Percentiles rank a stretch among this genome's conserved stretches.
Conservation (phyloP, 2,329 filamentous ascomycete genomes). For the Emergomyces orientalis region DNA sequence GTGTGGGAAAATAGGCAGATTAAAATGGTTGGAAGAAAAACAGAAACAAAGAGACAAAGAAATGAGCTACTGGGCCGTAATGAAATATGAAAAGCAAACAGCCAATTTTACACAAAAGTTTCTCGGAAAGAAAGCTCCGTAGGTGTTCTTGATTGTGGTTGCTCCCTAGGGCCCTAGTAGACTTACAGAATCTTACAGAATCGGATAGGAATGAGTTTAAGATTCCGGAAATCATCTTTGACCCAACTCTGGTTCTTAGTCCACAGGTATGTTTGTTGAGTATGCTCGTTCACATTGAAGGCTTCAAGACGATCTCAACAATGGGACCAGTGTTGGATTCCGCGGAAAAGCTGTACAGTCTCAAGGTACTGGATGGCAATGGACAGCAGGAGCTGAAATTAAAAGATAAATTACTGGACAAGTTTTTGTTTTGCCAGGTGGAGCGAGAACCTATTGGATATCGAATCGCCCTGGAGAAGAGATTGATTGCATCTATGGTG, state of each 20-base stretch:
- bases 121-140: too few relatives aligned
- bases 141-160: too few relatives aligned
- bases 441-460: constrained; percentile 18
- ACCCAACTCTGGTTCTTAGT: constrained; percentile 28
- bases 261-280: constrained; percentile 24
- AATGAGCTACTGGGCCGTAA: too few relatives aligned
- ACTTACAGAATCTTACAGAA: background rate
- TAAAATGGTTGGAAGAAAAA: too few relatives aligned
- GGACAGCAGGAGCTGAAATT: constrained; percentile 28
- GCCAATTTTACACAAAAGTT: too few relatives aligned
- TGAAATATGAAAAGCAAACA: too few relatives aligned
- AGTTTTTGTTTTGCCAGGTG: constrained; percentile 26
- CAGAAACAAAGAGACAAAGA: too few relatives aligned
- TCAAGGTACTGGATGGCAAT: constrained; percentile 25
- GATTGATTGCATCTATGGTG: constrained; percentile 14
- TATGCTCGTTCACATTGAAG: constrained; percentile 26
- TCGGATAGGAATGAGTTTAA: constrained; percentile 21
- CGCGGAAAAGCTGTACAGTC: constrained; percentile 28
- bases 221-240: constrained; percentile 26
- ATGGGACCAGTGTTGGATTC: constrained; percentile 23
- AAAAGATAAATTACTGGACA: constrained; percentile 25
- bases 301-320: constrained; percentile 23
- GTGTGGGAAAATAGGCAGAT: too few relatives aligned
- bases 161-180: background rate
- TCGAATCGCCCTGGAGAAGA: constrained; percentile 22